These are phyloP conservation scores for Hericium coralloides DNA, from an alignment of 768 basidiomycete genomes.

Conservation along the genomic window DNA sequence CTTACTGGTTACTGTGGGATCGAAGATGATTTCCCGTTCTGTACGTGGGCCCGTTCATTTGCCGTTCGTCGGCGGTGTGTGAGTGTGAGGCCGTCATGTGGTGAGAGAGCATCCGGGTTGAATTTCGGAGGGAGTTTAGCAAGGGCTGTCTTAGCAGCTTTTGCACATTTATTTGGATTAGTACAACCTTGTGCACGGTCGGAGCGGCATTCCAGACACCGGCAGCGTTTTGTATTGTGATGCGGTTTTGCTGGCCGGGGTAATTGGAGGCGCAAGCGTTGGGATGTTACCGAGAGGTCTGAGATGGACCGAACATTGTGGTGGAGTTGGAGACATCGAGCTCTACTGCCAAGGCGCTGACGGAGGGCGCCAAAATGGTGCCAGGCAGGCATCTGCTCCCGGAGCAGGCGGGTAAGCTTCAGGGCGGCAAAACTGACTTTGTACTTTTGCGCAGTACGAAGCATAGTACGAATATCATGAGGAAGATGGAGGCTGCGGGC, in stretches of 20 bases:
- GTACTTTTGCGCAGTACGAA: background rate
- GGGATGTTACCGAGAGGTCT: background rate
- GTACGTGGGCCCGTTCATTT: background rate
- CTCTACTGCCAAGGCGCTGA: background rate
- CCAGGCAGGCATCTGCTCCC: conserved; percentile 8
- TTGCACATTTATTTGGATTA: background rate
- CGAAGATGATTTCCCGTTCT: background rate
- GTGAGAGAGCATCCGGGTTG: too few relatives aligned
- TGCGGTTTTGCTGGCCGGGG: too few relatives aligned
- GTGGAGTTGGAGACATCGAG: background rate
- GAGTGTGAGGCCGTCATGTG: background rate
- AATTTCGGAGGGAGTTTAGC: background rate
- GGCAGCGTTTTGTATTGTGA: background rate
- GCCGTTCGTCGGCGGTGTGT: background rate
- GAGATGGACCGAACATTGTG: background rate
- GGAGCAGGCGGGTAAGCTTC: background rate
- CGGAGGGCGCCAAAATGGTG: conserved; percentile 3
- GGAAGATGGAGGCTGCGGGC: background rate
- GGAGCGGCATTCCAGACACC: background rate
- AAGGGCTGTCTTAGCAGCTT: background rate
- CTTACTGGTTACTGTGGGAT: background rate
- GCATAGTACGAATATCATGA: background rate
- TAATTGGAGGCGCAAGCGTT: too few relatives aligned
- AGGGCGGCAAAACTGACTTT: background rate
- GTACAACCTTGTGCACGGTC: background rate